phyloP scores from a whole-genome alignment of 208 protist genomes.

The Trypanosoma conorhini region DNA sequence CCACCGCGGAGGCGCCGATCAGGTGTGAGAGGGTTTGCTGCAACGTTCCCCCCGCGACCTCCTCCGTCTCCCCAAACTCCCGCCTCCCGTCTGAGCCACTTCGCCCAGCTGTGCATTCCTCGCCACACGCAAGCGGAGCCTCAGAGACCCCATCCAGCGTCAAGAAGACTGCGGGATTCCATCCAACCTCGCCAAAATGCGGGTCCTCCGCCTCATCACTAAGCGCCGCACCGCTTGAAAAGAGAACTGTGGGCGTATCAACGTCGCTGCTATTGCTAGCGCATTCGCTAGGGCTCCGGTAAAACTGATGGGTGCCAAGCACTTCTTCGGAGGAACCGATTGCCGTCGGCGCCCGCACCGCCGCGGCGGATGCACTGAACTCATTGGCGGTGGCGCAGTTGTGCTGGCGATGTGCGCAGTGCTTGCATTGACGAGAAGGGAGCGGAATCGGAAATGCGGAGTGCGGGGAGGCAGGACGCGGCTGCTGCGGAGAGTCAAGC shows the following conservation, averaged over 20 bases:
- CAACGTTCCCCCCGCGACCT: conserved; percentile 8
- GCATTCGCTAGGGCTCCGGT: background rate
- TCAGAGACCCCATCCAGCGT: background rate
- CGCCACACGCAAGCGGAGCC: background rate
- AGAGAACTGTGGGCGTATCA: conserved; percentile 13
- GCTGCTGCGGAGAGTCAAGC: background rate
- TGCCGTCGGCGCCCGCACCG: background rate
- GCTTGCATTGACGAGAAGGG: background rate
- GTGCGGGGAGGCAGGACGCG: background rate
- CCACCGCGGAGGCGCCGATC: background rate
- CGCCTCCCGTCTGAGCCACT: conserved; percentile 3
- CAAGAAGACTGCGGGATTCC: background rate
- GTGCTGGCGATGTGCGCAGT: background rate
- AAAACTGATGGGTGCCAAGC: background rate
- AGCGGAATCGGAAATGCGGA: background rate
- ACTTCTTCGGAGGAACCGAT: background rate
- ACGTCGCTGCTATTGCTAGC: background rate
- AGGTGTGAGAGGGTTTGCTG: conserved; percentile 21
- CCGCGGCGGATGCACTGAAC: background rate
- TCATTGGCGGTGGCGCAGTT: background rate
- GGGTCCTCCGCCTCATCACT: background rate
- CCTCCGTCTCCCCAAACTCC: conserved; percentile 7
- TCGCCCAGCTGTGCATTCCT: background rate
- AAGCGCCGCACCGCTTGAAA: conserved; percentile 1
- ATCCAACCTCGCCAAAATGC: background rate